Conservation (phyloP, 2,329 filamentous ascomycete genomes). For the Helotiales sp. region DNA sequence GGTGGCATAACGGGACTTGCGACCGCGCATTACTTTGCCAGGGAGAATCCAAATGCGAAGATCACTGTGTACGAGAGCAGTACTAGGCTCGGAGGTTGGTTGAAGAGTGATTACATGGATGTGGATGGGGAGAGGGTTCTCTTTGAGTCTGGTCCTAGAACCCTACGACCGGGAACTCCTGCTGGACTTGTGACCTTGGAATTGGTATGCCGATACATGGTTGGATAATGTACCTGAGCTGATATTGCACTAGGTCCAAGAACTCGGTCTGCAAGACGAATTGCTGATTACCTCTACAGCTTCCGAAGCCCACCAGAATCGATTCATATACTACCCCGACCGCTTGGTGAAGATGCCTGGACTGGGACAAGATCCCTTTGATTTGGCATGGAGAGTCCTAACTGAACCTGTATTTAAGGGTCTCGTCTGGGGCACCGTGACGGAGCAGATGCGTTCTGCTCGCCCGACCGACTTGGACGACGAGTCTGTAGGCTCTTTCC, state of each 20-base stretch:
- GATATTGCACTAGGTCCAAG: constrained; percentile 53
- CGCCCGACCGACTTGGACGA: constrained; percentile 54
- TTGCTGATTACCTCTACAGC: constrained; percentile 57
- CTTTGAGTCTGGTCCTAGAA: constrained; percentile 83
- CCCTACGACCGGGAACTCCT: constrained; percentile 36
- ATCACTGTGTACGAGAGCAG: constrained; percentile 83
- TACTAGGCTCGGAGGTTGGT: constrained; percentile 79
- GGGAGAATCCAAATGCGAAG: constrained; percentile 67
- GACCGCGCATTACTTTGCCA: constrained; percentile 76
- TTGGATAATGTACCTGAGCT: neutral
- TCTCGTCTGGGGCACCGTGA: constrained; percentile 29
- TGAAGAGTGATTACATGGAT: constrained; percentile 68
- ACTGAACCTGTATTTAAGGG: constrained; percentile 62
- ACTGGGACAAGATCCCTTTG: constrained; percentile 44
- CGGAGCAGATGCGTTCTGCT: constrained; percentile 42
- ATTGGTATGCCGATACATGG: constrained; percentile 25
- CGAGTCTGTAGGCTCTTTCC: constrained; percentile 73
- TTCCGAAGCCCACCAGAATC: constrained; percentile 61
- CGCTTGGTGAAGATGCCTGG: constrained; percentile 70
- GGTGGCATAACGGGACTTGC: constrained; percentile 84
- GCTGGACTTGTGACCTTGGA: constrained; percentile 35
- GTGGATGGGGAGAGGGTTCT: constrained; percentile 67
- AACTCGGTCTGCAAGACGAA: constrained; percentile 60
- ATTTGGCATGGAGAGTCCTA: constrained; percentile 46
- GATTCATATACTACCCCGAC: constrained; percentile 89